phyloP scores from a whole-genome alignment of 2,329 filamentous ascomycete species.

The Lecanicillium sp. region DNA sequence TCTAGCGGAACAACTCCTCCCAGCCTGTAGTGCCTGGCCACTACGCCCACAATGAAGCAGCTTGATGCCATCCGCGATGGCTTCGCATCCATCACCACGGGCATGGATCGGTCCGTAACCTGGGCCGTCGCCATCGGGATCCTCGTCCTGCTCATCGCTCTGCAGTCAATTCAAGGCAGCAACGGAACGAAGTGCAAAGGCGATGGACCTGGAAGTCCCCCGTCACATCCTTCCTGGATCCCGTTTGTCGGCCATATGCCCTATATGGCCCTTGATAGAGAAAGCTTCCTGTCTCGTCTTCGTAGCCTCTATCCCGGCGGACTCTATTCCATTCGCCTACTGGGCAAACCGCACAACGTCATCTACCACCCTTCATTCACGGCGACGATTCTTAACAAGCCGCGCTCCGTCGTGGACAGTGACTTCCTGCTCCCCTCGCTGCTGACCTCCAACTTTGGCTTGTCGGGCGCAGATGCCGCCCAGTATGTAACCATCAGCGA shows the following conservation, averaged over 20 bases:
- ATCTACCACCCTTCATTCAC: slow-evolving; percentile 23
- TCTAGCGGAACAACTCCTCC: too few species aligned
- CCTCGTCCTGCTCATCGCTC: neutral
- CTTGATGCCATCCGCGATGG: neutral
- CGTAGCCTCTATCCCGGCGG: slow-evolving; percentile 23
- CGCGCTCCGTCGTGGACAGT: slow-evolving; percentile 17
- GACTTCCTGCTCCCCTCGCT: slow-evolving; percentile 17
- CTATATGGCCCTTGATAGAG: slow-evolving; percentile 20
- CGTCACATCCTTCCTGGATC: slow-evolving; percentile 20
- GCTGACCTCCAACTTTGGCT: slow-evolving; percentile 24
- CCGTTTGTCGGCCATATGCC: slow-evolving; percentile 27
- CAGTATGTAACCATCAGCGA: slow-evolving; percentile 17
- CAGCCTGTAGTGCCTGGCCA: too few species aligned
- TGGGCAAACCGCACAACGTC: slow-evolving; percentile 24
- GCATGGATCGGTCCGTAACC: neutral
- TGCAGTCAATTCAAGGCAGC: neutral
- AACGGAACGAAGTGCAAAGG: neutral
- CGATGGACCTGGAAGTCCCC: slow-evolving; percentile 17
- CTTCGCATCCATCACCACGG: neutral
- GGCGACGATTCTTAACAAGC: slow-evolving; percentile 20
- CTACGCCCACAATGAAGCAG: neutral
- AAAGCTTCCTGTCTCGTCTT: slow-evolving; percentile 21
- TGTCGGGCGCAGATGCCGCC: slow-evolving; percentile 18
- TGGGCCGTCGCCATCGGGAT: neutral
- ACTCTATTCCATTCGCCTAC: slow-evolving; percentile 25